Base-by-base conservation (phyloP, 164 flowering plant species). In the Berberis thunbergii region DNA sequence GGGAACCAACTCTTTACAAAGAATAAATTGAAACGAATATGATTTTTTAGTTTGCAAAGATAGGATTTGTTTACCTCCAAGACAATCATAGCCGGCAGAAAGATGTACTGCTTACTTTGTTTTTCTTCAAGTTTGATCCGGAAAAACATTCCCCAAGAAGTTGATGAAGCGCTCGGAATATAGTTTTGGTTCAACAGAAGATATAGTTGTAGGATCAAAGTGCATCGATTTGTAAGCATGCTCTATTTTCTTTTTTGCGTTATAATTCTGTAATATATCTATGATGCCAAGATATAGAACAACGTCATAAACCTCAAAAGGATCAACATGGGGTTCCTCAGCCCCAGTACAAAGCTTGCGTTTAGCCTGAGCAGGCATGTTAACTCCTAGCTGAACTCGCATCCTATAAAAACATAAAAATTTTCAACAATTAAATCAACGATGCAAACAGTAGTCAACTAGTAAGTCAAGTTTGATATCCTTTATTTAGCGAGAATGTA, bases 291-390 rank as follows among this genome's bases (percentile, higher is more conserved):
- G 78, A 73, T 89, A 91, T 57, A 95, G 85, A 63, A 95, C 90
- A 48, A 89, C 96, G 67, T 95, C 96, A 61, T 85, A 89, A 4
- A 84, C 89, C 77, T 86, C 97, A 69, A 86, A 78, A 11, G 80
- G 86, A 67, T 90, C 97, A n/a, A 76, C 77, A 54, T 70, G 83
- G 0, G 54, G 10, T 54, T 83, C 65, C 41, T 74, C 82, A 0
- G 49, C 63, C 50, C 68, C 81, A 2, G 78, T 80, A 55, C 71
- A 59, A 68, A 85, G 70, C 78, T 74, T 94, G 63, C 58, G 85
- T 38, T 65, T 77, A 48, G 97, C 98, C 61, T 84, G 84, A 52
- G 98, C 96, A 4, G 98, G 98, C 98, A 94, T 94, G 78, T 94
- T 88, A 8, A 88, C 97, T 49, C 97, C 98, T 41, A 91, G 64